phyloP scores from a whole-genome alignment of 2,329 filamentous ascomycete genomes.

The Fusarium pilosicola region DNA sequence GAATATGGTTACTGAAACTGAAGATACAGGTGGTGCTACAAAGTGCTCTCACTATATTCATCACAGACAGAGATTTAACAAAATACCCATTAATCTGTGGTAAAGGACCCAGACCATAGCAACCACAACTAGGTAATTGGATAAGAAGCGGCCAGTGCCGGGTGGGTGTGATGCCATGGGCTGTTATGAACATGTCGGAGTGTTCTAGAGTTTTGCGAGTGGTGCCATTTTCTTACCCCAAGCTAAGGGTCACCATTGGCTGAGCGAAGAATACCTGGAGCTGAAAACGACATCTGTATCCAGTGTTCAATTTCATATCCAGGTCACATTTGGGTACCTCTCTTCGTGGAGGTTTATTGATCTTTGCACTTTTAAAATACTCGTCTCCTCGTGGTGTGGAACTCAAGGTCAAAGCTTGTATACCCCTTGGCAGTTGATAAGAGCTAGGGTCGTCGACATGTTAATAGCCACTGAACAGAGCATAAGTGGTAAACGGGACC shows the following conservation, averaged over 20 bases:
- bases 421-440: not conserved
- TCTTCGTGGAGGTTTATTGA: not conserved
- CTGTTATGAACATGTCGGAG: constrained; percentile 29
- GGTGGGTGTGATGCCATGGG: constrained; percentile 34
- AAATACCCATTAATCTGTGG: constrained; percentile 36
- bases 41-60: constrained; percentile 20
- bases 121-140: not conserved
- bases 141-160: constrained; percentile 7
- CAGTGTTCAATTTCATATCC: not conserved
- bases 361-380: not conserved
- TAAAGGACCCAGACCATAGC: constrained; percentile 4
- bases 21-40: constrained; percentile 9
- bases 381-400: not conserved
- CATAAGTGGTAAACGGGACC: not conserved
- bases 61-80: not conserved
- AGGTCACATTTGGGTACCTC: not conserved
- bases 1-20: not conserved
- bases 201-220: constrained; percentile 38
- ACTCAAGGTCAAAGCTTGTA: not conserved
- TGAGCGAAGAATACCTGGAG: not conserved
- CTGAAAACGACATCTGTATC: not conserved
- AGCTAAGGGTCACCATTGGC: not conserved
- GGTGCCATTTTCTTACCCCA: constrained; percentile 32
- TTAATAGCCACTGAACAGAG: not conserved
- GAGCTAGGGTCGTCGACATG: not conserved